phyloP scores from a whole-genome alignment of 2,329 filamentous ascomycete species.

The Herpotrichia juniperi region DNA sequence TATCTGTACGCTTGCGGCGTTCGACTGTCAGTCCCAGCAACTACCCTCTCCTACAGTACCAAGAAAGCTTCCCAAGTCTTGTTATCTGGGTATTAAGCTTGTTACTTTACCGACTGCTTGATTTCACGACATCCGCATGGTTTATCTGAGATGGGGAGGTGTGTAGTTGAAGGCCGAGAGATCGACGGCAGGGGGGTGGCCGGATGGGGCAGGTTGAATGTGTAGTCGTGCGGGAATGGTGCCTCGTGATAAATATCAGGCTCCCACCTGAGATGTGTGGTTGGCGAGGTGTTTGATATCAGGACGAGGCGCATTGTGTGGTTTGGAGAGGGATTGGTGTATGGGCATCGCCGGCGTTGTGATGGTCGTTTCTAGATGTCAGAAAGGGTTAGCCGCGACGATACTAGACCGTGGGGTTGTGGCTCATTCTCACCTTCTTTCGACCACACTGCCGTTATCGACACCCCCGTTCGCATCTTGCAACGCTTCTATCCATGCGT shows the following conservation, averaged over 20 bases:
- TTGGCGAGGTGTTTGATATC: slow-evolving; percentile 8
- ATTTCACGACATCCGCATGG: neutral
- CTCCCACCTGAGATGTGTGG: neutral
- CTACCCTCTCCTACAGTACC: neutral
- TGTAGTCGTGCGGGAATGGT: neutral
- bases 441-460: slow-evolving; percentile 10
- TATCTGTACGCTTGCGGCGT: neutral
- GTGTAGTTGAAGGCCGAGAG: neutral
- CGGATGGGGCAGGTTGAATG: slow-evolving; percentile 9
- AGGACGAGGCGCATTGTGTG: neutral
- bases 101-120: neutral
- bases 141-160: neutral
- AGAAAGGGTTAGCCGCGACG: neutral
- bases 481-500: neutral
- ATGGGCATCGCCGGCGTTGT: neutral
- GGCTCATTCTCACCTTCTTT: slow-evolving; percentile 4
- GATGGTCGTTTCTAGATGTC: neutral
- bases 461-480: slow-evolving; percentile 4
- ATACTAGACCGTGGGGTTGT: neutral
- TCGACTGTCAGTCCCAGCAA: neutral
- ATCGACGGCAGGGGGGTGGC: slow-evolving; percentile 10
- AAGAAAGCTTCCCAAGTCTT: neutral
- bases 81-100: neutral
- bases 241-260: neutral
- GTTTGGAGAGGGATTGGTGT: neutral